Base-by-base conservation (phyloP, 2,329 filamentous ascomycete genomes). In the Ophiostoma himal-ulmi region DNA sequence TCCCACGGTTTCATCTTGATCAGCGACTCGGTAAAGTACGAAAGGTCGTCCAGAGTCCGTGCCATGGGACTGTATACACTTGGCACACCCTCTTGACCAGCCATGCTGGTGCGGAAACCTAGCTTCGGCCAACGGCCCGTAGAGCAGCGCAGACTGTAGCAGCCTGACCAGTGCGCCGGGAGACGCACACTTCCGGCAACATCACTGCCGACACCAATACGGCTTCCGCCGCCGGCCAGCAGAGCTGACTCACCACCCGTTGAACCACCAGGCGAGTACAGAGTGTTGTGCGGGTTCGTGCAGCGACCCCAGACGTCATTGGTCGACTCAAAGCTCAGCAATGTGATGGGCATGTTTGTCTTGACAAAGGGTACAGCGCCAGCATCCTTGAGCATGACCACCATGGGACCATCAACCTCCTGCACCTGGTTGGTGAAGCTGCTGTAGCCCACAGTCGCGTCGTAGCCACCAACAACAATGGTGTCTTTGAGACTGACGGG, bases 1-100 rank as follows among this genome's bases (percentile, higher is more conserved):
- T 87, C 78, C 90, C 90, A 92, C 0, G 90, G 90, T 69, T 86
- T 75, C 41, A 83, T 83, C 14, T 80, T 80, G 1, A 93, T 78
- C 1, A 91, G 76, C 0, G 84, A 79, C 74, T 86, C 83, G 1
- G 87, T 81, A 1, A 71, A 69, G 5, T 91, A 77, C 54, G 82
- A 83, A 14, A 91, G 75, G 0, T 83, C 84, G 1, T 82, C 80
- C 1, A 84, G 78, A 0, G 84, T 87, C 0, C 84, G 85, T 0
- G 76, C 0, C 88, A 88, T 0, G 89, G 90, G 14, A 90, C 83
- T 1, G 89, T 86, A 0, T 86, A 89, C 70, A 17, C 66, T 69
- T 1, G 86, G 79, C 39, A 90, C 82, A 0, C 82, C 84, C 73
- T 86, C 88, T 74, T 92, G 88, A 0, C 89, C 89, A 68, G 77